A percentile compares a stretch with the other conserved stretches of the same genome.
These are phyloP conservation scores for Irpex sp. DNA, from an alignment of 1,284 basidiomycete genomes.

Conservation along the genomic window DNA sequence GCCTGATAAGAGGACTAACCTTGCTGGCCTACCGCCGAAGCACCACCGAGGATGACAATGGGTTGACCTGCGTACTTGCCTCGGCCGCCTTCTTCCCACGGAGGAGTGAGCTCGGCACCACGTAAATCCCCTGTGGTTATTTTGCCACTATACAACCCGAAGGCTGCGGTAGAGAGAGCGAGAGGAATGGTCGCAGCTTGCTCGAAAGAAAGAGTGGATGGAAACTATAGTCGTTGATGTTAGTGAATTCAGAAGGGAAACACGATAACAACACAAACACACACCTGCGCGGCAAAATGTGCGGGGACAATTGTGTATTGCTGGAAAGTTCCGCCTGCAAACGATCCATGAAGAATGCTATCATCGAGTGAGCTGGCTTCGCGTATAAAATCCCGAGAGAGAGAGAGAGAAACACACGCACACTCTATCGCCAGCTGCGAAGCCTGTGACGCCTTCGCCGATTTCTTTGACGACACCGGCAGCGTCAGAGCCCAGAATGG, in stretches of 20 bases:
- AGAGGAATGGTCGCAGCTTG: slow-evolving; percentile 20
- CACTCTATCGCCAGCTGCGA: slow-evolving; percentile 58
- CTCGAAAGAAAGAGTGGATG: slow-evolving; percentile 18
- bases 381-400: not conserved
- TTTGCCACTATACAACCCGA: slow-evolving; percentile 10
- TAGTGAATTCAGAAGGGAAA: no score
- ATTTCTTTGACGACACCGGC: slow-evolving; percentile 53
- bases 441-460: slow-evolving; percentile 46
- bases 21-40: slow-evolving; percentile 35
- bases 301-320: slow-evolving; percentile 21
- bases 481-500: slow-evolving; percentile 53
- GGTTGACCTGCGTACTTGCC: slow-evolving; percentile 27
- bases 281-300: slow-evolving; percentile 17
- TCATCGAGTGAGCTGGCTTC: slow-evolving; percentile 13
- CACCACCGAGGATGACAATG: slow-evolving; percentile 34
- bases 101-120: slow-evolving; percentile 14
- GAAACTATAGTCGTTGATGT: slow-evolving; percentile 13
- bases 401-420: slow-evolving; percentile 24
- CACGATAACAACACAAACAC: not conserved
- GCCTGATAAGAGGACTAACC: slow-evolving; percentile 9
- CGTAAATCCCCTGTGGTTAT: not conserved
- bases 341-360: slow-evolving; percentile 12
- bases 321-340: slow-evolving; percentile 17
- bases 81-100: slow-evolving; percentile 18
- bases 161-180: slow-evolving; percentile 17